Evolutionary conservation across 2,329 filamentous ascomycete species (phyloP).

Genomic region (Domatiomyces globalis): DNA sequence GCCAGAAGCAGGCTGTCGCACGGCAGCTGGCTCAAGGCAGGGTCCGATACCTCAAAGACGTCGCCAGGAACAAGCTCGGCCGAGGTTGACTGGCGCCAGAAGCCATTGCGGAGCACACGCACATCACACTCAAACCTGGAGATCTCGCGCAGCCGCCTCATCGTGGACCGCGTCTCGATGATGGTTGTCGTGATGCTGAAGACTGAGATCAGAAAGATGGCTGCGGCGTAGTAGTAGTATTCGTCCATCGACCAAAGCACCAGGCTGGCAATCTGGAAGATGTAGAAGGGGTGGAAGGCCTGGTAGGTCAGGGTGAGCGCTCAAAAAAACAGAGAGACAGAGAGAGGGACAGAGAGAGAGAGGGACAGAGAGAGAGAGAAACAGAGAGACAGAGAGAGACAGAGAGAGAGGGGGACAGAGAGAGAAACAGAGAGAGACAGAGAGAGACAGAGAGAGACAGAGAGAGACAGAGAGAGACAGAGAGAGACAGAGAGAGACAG

Average conservation of each 20-base stretch:
- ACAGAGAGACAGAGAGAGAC: no score
- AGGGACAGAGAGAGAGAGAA: no score
- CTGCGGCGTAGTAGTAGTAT: slow-evolving; percentile 94
- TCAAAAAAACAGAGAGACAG: not conserved
- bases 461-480: not conserved
- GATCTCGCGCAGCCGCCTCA: slow-evolving; percentile 78
- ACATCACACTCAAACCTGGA: slow-evolving; percentile 93
- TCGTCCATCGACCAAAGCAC: slow-evolving; percentile 88
- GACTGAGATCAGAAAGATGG: slow-evolving; percentile 88
- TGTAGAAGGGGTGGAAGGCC: slow-evolving; percentile 94
- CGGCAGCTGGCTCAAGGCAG: slow-evolving; percentile 71
- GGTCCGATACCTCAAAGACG: slow-evolving; percentile 92
- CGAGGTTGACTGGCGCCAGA: slow-evolving; percentile 82
- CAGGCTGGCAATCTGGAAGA: slow-evolving; percentile 92
- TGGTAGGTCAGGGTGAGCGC: slow-evolving; percentile 21
- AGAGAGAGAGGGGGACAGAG: no score
- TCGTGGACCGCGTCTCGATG: slow-evolving; percentile 81
- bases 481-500: not conserved
- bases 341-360: no score
- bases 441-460: no score
- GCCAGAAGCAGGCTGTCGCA: slow-evolving; percentile 83
- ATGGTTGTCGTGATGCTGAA: slow-evolving; percentile 83
- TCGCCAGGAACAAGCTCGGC: slow-evolving; percentile 86
- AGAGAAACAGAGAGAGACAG: no score
- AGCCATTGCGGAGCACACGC: slow-evolving; percentile 81